Conservation (phyloP, 2,329 filamentous ascomycete genomes). For the Knufia fluminis region DNA sequence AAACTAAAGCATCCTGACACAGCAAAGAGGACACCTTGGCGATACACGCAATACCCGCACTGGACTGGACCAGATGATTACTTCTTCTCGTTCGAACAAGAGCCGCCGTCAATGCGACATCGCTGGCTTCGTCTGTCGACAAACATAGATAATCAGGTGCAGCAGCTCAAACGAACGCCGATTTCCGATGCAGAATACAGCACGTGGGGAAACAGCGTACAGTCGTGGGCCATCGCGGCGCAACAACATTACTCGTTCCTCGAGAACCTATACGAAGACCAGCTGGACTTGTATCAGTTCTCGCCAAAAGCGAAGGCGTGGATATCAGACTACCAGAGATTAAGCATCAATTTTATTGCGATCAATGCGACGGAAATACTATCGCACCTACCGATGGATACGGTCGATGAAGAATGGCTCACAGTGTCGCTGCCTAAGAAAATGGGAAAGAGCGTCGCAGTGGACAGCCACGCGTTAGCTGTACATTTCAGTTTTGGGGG, state of each 20-base stretch:
- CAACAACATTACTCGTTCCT: conserved; percentile 9
- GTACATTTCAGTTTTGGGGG: conserved; percentile 44
- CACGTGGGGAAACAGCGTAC: conserved; percentile 19
- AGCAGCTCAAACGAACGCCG: conserved; percentile 32
- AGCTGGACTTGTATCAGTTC: conserved; percentile 4
- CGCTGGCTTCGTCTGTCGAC: conserved; percentile 40
- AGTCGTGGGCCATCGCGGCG: conserved; percentile 15
- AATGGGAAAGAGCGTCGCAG: conserved; percentile 35
- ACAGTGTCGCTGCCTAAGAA: conserved; percentile 30
- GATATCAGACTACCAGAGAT: conserved; percentile 42
- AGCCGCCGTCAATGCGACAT: conserved; percentile 30
- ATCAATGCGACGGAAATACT: conserved; percentile 45
- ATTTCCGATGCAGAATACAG: conserved; percentile 39
- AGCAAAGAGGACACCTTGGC: conserved; percentile 24
- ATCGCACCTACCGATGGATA: conserved; percentile 36
- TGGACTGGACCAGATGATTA: conserved; percentile 28
- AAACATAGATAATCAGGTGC: conserved; percentile 22
- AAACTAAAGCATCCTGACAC: background rate
- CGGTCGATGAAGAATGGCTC: conserved; percentile 40
- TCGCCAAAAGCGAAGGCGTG: conserved; percentile 23
- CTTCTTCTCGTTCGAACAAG: conserved; percentile 23
- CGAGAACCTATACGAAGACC: conserved; percentile 5
- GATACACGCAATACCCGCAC: conserved; percentile 27
- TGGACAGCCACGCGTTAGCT: conserved; percentile 46
- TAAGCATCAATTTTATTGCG: conserved; percentile 47